Base-by-base conservation (phyloP, 345 rosid species). In the Citrus glauca region DNA sequence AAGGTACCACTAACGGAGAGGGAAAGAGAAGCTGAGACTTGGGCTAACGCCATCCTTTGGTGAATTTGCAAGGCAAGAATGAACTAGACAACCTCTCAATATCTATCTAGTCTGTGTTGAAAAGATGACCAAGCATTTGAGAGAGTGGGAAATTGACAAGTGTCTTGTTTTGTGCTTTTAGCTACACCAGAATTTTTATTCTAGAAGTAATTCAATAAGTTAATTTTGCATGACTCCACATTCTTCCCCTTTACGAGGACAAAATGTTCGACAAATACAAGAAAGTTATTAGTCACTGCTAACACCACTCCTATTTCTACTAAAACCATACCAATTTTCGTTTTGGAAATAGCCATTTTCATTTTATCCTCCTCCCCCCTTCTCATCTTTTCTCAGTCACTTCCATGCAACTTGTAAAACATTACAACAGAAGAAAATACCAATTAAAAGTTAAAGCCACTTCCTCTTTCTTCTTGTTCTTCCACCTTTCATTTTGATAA, bases 21-120 rank as follows among this genome's bases (percentile, higher is more conserved):
- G 66, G 87, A 82, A 73, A 89, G 86, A 61, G 88, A 85, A 60
- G 93, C 86, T 22, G 90, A 87, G 80, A 86, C 79, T 74, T 90
- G 97, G 86, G 92, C 86, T 66, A 79, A 84, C n/a, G 92, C 92
- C 95, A 90, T 76, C 87, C 11, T 42, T 48, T 74, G 75, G 17
- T 48, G 17, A 38, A 57, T 50, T 70, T 28, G n/a, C 71, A 19
- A 48, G 1, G 65, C 2, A 8, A 24, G 55, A 25, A 53, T 17
- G 57, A 5, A n/a, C 22, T 2, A 37, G 19, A 62, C 37, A 1
- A 55, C 72, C 72, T n/a, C 55, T 33, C 40, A 56, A 76, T n/a
- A 0, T 66, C 40, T 67, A 67, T 76, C 66, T 35, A 66, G 19
- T 40, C 42, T 20, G 5, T 20, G 32, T 45, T 45, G 4, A 60